These are phyloP conservation scores for Sphaerulina populicola DNA, from an alignment of 2,329 filamentous ascomycete species.

Conservation along the genomic window DNA sequence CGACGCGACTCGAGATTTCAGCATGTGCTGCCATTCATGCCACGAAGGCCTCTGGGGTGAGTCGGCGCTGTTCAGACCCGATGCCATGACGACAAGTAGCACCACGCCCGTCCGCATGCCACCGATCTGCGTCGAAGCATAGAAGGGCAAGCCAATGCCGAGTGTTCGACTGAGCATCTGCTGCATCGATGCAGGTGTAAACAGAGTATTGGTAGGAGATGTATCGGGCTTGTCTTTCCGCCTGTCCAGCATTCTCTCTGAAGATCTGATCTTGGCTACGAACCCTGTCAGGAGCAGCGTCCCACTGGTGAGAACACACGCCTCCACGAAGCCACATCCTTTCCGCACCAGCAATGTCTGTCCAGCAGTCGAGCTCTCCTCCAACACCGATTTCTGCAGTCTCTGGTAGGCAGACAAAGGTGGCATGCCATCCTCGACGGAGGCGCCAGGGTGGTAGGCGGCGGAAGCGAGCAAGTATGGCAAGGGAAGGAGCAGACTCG, in stretches of 20 bases:
- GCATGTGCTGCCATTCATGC: slow-evolving; percentile 29
- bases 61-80: slow-evolving; percentile 36
- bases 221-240: slow-evolving; percentile 25
- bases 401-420: slow-evolving; percentile 28
- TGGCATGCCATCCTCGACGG: slow-evolving; percentile 22
- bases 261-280: slow-evolving; percentile 30
- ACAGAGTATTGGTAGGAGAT: slow-evolving; percentile 10
- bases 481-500: slow-evolving; percentile 44
- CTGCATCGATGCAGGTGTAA: slow-evolving; percentile 12
- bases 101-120: slow-evolving; percentile 47
- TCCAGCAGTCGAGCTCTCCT: slow-evolving; percentile 12
- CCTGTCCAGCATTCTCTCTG: slow-evolving; percentile 27
- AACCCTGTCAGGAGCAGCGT: slow-evolving; percentile 41
- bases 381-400: slow-evolving; percentile 25
- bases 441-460: slow-evolving; percentile 34
- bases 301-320: slow-evolving; percentile 40
- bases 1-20: slow-evolving; percentile 34
- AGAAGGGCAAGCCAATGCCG: slow-evolving; percentile 44
- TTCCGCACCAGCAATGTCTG: slow-evolving; percentile 8
- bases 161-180: slow-evolving; percentile 21
- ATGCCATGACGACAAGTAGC: slow-evolving; percentile 41
- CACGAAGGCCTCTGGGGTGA: slow-evolving; percentile 12
- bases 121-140: slow-evolving; percentile 48
- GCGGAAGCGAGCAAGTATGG: slow-evolving; percentile 43
- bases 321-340: slow-evolving; percentile 34